Conservation (phyloP, 345 rosid genomes). For the Gossypium thurberi region DNA sequence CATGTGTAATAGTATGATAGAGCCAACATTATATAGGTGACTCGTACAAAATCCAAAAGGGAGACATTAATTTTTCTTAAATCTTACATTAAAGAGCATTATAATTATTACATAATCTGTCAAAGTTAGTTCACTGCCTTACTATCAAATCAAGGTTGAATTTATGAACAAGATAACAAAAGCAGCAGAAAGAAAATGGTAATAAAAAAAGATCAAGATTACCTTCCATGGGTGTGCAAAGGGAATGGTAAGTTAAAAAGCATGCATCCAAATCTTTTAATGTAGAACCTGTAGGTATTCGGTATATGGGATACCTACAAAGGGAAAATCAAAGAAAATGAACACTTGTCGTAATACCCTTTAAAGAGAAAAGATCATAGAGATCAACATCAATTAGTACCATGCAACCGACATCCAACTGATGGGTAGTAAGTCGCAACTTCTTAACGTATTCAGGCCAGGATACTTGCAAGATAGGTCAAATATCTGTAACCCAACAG, state of each 20-base stretch:
- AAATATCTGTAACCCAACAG: constrained; percentile 19
- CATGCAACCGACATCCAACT: constrained; percentile 39
- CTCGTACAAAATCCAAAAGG: not conserved
- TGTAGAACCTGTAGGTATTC: constrained; percentile 36
- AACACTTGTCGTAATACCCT: not conserved
- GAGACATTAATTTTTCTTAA: not conserved
- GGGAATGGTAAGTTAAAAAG: constrained; percentile 32
- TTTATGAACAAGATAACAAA: not conserved
- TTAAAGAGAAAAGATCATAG: not conserved
- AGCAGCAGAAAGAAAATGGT: not conserved
- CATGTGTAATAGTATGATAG: not conserved
- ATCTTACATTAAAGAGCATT: not conserved
- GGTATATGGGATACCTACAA: constrained; percentile 35
- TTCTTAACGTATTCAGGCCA: constrained; percentile 22
- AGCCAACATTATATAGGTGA: not conserved
- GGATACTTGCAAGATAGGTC: constrained; percentile 25
- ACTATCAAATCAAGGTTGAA: not conserved
- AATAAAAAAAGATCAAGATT: not conserved
- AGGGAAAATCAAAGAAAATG: constrained; percentile 6
- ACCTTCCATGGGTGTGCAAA: constrained; percentile 29
- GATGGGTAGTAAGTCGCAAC: constrained; percentile 31
- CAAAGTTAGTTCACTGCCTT: not conserved
- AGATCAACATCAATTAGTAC: constrained; percentile 18
- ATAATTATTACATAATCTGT: not conserved
- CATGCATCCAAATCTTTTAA: constrained; percentile 38